A percentile compares a stretch with the other conserved stretches of the same genome.
phyloP scores from a whole-genome alignment of 495 filamentous ascomycete genomes.

The Penicillium cataractarum region DNA sequence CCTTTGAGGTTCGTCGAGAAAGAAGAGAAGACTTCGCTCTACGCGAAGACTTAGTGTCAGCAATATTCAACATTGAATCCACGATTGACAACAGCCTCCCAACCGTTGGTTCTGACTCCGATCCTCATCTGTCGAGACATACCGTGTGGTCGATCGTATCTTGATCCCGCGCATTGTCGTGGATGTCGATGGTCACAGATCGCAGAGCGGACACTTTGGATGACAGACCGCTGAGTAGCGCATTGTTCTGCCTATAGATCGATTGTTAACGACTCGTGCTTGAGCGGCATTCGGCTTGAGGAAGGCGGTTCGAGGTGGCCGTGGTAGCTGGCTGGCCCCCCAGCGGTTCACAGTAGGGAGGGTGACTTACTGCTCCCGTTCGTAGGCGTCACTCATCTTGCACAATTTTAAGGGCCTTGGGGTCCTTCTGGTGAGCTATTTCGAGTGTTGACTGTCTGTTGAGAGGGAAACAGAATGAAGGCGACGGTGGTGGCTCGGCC shows the following conservation, averaged over 20 bases:
- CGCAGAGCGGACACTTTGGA: constrained; percentile 89
- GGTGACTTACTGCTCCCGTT: constrained; percentile 73
- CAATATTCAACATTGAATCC: background rate
- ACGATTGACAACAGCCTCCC: background rate
- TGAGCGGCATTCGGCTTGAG: background rate
- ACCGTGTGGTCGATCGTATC: constrained; percentile 85
- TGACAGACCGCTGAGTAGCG: constrained; percentile 87
- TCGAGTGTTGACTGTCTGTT: background rate
- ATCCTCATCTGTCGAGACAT: constrained; percentile 33
- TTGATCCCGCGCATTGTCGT: constrained; percentile 88
- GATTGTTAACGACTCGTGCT: constrained; percentile 13
- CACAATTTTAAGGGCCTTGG: background rate
- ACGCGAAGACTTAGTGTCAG: constrained; percentile 6
- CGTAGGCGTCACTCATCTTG: constrained; percentile 92
- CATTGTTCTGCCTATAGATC: constrained; percentile 79
- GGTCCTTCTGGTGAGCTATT: background rate
- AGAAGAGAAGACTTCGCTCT: constrained; percentile 68
- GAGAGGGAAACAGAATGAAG: background rate
- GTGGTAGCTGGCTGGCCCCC: background rate
- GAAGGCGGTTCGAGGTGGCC: background rate
- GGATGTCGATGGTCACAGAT: constrained; percentile 97
- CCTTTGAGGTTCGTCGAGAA: constrained; percentile 69
- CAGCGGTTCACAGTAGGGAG: background rate
- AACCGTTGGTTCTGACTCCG: background rate
- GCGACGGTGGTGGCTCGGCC: constrained; percentile 19